Evolutionary conservation across 2,329 filamentous ascomycete species (phyloP).

Genomic region (Sarocladium strictum): DNA sequence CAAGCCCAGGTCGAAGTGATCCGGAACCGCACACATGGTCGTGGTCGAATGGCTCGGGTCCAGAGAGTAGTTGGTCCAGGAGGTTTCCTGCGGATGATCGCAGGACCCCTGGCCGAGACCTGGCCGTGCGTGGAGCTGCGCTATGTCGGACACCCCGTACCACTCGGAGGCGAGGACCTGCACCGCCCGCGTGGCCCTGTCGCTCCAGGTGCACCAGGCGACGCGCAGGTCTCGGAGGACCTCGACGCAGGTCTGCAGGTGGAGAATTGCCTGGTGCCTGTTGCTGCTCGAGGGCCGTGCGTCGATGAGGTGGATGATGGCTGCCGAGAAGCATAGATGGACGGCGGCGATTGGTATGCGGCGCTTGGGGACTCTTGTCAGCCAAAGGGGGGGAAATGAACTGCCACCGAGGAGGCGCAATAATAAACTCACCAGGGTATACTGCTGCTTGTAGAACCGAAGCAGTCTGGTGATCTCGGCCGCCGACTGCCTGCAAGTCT

Average conservation of each 20-base stretch:
- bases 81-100: too few species aligned
- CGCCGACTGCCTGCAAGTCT: constrained; percentile 17
- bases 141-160: constrained; percentile 10
- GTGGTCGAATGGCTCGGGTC: too few species aligned
- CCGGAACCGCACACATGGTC: too few species aligned
- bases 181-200: constrained; percentile 12
- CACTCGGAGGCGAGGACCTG: constrained; percentile 14
- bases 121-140: neutral
- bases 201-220: constrained; percentile 15
- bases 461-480: constrained; percentile 15
- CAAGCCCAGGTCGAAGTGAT: too few species aligned
- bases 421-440: constrained; percentile 15
- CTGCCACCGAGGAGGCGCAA: too few species aligned
- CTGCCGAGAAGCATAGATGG: constrained; percentile 15
- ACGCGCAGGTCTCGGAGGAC: constrained; percentile 12
- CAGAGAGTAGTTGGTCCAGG: neutral
- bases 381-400: too few species aligned
- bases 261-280: constrained; percentile 11
- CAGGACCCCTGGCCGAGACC: too few species aligned
- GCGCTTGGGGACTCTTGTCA: constrained; percentile 14
- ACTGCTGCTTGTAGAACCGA: constrained; percentile 16
- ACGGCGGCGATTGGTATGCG: constrained; percentile 16
- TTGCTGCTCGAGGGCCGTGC: constrained; percentile 12
- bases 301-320: constrained; percentile 16
- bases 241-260: constrained; percentile 14